These are phyloP conservation scores for Saccharomycodes ludwigii DNA, from an alignment of 805 yeast genomes.

Conservation along the genomic window DNA sequence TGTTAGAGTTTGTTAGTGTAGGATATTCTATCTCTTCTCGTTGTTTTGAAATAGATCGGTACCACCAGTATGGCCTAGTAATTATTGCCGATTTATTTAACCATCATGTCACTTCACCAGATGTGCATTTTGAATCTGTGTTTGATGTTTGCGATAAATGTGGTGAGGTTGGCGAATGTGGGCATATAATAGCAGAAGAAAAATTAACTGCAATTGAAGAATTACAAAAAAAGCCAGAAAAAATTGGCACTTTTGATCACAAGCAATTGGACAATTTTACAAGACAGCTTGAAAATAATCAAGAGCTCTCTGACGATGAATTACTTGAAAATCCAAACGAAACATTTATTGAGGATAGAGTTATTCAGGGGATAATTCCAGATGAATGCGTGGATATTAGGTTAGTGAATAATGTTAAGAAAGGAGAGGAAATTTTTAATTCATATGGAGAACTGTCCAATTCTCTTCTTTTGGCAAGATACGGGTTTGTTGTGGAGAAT, in stretches of 20 bases:
- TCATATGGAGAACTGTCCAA: constrained; percentile 71
- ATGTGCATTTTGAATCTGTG: constrained; percentile 53
- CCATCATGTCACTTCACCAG: constrained; percentile 46
- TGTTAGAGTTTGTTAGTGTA: constrained; percentile 40
- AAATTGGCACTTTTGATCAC: constrained; percentile 10
- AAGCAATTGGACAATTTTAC: constrained; percentile 16
- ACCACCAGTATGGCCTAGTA: constrained; percentile 62
- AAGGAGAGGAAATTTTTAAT: constrained; percentile 59
- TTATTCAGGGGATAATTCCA: too few relatives aligned
- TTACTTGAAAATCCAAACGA: too few relatives aligned
- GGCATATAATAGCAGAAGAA: constrained; percentile 22
- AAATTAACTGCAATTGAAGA: constrained; percentile 14
- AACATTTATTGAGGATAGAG: too few relatives aligned
- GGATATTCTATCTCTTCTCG: constrained; percentile 59
- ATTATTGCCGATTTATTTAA: constrained; percentile 90
- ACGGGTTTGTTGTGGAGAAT: constrained; percentile 58
- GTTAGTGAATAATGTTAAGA: constrained; percentile 29
- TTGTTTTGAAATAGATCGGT: constrained; percentile 71
- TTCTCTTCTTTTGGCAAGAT: constrained; percentile 53
- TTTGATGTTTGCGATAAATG: constrained; percentile 41
- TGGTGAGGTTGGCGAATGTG: constrained; percentile 33
- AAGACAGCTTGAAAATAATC: constrained; percentile 2
- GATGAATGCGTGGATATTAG: constrained; percentile 65
- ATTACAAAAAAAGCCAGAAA: constrained; percentile 18
- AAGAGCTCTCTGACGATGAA: not conserved